Base-by-base conservation (phyloP, 768 basidiomycete species). In the Panaeolus papilionaceus region DNA sequence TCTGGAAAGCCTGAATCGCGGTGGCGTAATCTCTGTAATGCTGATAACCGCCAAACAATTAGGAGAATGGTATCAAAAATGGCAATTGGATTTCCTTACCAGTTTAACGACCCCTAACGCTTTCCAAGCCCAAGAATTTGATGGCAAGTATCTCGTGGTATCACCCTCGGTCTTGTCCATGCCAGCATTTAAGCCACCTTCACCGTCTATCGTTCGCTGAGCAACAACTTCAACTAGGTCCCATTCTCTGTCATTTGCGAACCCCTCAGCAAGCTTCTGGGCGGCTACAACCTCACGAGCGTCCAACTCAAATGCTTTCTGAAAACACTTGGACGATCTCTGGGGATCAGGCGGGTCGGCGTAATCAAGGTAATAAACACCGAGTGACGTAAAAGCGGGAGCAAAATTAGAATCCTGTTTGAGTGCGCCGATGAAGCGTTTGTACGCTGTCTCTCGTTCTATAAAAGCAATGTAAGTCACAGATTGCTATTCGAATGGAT, bases 101-200 rank as follows among this genome's bases (percentile, higher is more conserved):
- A 96, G 80, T 76, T 96, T 95, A 1, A 96, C 96, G 0, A 94
- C 88, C 1, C 95, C 98, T 40, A 95, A 79, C 23, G 96, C 96
- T 78, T 98, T 98, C 96, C 97, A 99, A 3, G 98, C 98, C 98
- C 98, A 99, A 8, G 91, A 86, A 72, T 97, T 96, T 42, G 88
- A 89, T 0, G 93, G 91, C 49, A 88, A 81, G 75, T 90, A 90
- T 71, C 86, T 81, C 61, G 85, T 84, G 8, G 82, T 80, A 26
- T 79, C 80, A 5, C 74, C 65, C 33, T 74, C 74, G 11, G 73
- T 74, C 64, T 72, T 78, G 70, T 79, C 83, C 62, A 86, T 79
- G 12, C 84, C 90, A 26, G 86, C 88, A 69, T 88, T 85, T 28
- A 90, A 73, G 9, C 93, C 94, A 38, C 95, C 95, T 81, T 98